These are phyloP conservation scores for Trapa incisa DNA, from an alignment of 345 rosid genomes.

Conservation along the genomic window DNA sequence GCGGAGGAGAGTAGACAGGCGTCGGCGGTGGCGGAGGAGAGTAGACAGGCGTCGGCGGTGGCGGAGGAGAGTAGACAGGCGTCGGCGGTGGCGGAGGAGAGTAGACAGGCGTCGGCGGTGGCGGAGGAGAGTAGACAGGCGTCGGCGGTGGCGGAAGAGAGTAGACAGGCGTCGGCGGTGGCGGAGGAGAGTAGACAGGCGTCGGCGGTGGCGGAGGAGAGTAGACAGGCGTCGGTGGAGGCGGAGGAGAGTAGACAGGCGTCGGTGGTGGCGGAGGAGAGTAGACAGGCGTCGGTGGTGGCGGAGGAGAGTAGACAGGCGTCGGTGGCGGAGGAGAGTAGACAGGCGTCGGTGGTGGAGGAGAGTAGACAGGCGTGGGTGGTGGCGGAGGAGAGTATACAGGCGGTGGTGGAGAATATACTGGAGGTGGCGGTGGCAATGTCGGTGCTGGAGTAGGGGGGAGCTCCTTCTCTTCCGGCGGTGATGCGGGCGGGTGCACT, in stretches of 20 bases:
- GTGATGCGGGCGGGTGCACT: slow-evolving; percentile 7
- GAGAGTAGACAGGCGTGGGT: too few species aligned
- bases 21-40: slow-evolving; percentile 9
- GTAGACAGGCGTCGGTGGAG: slow-evolving; percentile 4
- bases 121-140: too few species aligned
- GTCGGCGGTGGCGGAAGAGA: too few species aligned
- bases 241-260: slow-evolving; percentile 10
- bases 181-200: not conserved
- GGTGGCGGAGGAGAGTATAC: too few species aligned
- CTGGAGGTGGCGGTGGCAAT: too few species aligned
- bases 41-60: slow-evolving; percentile 4
- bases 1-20: slow-evolving; percentile 13
- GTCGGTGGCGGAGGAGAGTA: slow-evolving; percentile 7
- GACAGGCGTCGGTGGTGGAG: too few species aligned
- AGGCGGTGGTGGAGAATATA: too few species aligned
- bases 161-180: slow-evolving; percentile 9
- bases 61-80: slow-evolving; percentile 6
- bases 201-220: slow-evolving; percentile 6
- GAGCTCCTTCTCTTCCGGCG: too few species aligned
- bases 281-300: slow-evolving; percentile 2
- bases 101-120: slow-evolving; percentile 1
- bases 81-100: slow-evolving; percentile 12
- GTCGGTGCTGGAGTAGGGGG: too few species aligned
- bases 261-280: slow-evolving; percentile 22
- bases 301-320: slow-evolving; percentile 13